Conservation (phyloP, 2,329 filamentous ascomycete species). For the Aureobasidium mangrovei region DNA sequence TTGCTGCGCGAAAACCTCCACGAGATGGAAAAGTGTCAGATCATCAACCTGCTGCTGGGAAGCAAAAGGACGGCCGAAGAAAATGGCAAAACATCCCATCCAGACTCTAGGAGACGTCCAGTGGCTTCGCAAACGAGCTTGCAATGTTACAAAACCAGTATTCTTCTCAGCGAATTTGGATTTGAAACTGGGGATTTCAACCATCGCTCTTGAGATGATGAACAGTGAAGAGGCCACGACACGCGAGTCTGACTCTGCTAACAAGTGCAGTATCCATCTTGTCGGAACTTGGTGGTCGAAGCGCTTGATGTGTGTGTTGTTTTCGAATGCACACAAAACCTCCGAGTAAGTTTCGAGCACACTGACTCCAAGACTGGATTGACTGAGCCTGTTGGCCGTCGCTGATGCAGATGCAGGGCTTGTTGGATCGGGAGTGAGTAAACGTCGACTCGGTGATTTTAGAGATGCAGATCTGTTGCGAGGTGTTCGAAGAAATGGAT, state of each 20-base stretch:
- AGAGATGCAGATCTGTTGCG: conserved; percentile 1
- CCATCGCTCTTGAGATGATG: conserved; percentile 73
- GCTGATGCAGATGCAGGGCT: not conserved
- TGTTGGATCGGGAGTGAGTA: not conserved
- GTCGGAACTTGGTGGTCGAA: conserved; percentile 94
- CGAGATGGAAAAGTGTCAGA: conserved; percentile 65
- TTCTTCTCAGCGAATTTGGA: conserved; percentile 79
- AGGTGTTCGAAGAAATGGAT: not conserved
- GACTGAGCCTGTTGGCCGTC: conserved; percentile 30
- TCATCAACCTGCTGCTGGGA: conserved; percentile 62
- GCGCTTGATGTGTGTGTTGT: conserved; percentile 62
- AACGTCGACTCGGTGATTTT: not conserved
- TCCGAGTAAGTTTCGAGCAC: conserved; percentile 70
- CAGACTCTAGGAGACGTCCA: conserved; percentile 81
- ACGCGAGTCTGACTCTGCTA: conserved; percentile 77
- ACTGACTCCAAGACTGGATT: conserved; percentile 62
- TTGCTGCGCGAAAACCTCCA: conserved; percentile 57
- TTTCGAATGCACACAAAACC: conserved; percentile 66
- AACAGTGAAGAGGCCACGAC: conserved; percentile 73
- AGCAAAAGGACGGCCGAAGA: conserved; percentile 77
- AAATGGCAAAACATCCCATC: conserved; percentile 77
- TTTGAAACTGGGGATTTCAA: conserved; percentile 74
- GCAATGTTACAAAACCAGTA: conserved; percentile 81
- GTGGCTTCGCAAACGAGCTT: conserved; percentile 71
- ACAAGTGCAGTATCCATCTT: conserved; percentile 68